Percentiles rank a stretch among this genome's conserved stretches.
Conservation (phyloP, 148 eudicot genomes). For the Rhododendron mucronatum region DNA sequence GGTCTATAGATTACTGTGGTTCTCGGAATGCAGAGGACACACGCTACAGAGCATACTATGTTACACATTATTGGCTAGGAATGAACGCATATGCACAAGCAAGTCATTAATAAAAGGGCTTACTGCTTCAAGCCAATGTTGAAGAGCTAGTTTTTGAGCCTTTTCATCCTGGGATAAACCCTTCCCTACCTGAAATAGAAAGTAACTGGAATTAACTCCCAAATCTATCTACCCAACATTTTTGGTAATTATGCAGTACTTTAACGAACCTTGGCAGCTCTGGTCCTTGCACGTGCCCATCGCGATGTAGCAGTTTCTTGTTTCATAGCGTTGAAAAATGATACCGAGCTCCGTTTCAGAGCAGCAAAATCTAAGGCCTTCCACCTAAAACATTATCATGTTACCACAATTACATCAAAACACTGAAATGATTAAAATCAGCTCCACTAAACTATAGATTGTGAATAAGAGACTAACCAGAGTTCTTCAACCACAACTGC, state of each 20-base stretch:
- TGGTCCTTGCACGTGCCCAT: conserved; percentile 29
- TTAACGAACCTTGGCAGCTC: conserved; percentile 28
- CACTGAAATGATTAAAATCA: background rate
- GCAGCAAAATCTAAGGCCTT: conserved; percentile 34
- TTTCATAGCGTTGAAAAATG: conserved; percentile 17
- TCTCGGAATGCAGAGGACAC: background rate
- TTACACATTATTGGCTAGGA: background rate
- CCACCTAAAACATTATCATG: conserved; percentile 21
- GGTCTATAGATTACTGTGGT: background rate
- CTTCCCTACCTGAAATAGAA: conserved; percentile 25
- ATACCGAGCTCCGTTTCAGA: conserved; percentile 20
- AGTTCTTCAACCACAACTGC: conserved; percentile 32
- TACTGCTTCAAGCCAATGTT: conserved; percentile 38
- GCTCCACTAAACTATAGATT: background rate
- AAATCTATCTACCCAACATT: background rate
- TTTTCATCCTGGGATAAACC: conserved; percentile 31
- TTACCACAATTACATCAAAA: background rate
- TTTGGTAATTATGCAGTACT: background rate
- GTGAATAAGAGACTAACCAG: conserved; percentile 17
- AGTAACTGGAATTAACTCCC: background rate
- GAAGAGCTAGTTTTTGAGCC: conserved; percentile 28
- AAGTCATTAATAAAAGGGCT: background rate
- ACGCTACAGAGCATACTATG: background rate
- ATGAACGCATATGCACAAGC: background rate
- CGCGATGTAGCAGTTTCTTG: conserved; percentile 20